Evolutionary conservation across 2,329 filamentous ascomycete genomes (phyloP), one percentile per base, ranked within the genome.

Genomic region (Aspergillus nomiae): DNA sequence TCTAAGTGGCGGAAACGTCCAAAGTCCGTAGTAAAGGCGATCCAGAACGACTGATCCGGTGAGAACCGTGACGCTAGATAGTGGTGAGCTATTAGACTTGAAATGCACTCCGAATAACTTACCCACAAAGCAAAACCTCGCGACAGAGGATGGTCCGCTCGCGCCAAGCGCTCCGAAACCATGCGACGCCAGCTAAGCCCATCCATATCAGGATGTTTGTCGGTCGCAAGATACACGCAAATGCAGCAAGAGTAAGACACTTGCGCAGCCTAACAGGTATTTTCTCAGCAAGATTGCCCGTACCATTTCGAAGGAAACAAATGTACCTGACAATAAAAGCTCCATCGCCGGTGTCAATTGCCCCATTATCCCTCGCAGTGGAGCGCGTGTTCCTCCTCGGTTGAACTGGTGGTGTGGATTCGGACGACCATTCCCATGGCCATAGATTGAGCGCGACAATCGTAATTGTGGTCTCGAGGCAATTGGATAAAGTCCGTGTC

Each of bases 401-500:
- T 43, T 16, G 51, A 46, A 83, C 83, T 56, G 74, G 73, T 9
- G 73, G 68, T 24, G 76, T 72, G 10, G 77, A 73, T 51, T 78
- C 77, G 46, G 79, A 76, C 43, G 89, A 82, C 77, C 92, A 84
- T 62, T 87, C 82, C 94, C 95, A 98, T 14, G 95, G 94, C 91
- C 92, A 98, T 70, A 89, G 87, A 74, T 88, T 88, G 53, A 98
- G 82, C 1, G 93, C 94, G 71, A 88, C 84, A 63, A 91, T 83
- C 5, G 94, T 97, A 69, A 99, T 80, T 0, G 91, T 91, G n/a
- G 90, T 92, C 82, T 99, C 95, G 5, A 98, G 82, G 58, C 90
- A 95, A 79, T 99, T 99, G 60, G 94, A 97, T 73, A 99, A 90
- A 0, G 95, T 97, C 54, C 95, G 87, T 0, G 93, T 94, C 1